Evolutionary conservation across 129 eudicot genomes (phyloP).

Genomic region (Mikania micrantha): DNA sequence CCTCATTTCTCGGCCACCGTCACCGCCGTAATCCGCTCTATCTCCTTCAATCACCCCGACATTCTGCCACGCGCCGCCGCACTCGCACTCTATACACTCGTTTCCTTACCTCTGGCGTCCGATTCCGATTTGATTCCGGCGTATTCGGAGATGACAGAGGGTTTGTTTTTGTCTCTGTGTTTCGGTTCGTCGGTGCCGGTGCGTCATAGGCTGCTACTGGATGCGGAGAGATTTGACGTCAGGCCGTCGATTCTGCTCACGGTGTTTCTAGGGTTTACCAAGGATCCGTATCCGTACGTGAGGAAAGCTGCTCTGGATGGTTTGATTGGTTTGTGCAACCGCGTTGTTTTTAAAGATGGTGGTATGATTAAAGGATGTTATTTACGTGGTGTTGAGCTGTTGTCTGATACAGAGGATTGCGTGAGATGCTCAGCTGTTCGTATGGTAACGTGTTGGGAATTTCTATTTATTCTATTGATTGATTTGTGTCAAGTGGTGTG

Average conservation of each 20-base stretch:
- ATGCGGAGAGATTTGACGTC: constrained; percentile 34
- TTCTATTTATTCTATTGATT: neutral
- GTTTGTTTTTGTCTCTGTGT: constrained; percentile 43
- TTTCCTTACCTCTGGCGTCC: constrained; percentile 6
- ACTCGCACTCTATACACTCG: constrained; percentile 44
- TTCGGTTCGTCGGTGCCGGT: constrained; percentile 39
- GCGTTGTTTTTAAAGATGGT: constrained; percentile 45
- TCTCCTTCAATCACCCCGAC: constrained; percentile 28
- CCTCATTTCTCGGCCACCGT: constrained; percentile 35
- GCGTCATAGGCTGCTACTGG: constrained; percentile 42
- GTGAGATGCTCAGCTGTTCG: constrained; percentile 72
- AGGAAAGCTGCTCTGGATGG: constrained; percentile 68
- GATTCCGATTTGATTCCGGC: neutral
- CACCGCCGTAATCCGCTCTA: constrained; percentile 29
- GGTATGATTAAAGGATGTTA: constrained; percentile 50
- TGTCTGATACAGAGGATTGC: constrained; percentile 50
- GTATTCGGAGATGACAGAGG: constrained; percentile 12
- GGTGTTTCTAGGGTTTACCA: constrained; percentile 61
- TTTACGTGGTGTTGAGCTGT: constrained; percentile 59
- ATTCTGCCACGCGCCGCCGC: constrained; percentile 34
- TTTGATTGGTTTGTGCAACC: constrained; percentile 36
- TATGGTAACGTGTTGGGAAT: constrained; percentile 33
- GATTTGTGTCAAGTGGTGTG: neutral
- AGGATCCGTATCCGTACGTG: constrained; percentile 73
- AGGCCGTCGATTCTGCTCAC: constrained; percentile 66